Evolutionary conservation across 2,329 filamentous ascomycete species (phyloP), one percentile per base, ranked within the genome.

Genomic region (Stagonosporopsis chrysanthemi): DNA sequence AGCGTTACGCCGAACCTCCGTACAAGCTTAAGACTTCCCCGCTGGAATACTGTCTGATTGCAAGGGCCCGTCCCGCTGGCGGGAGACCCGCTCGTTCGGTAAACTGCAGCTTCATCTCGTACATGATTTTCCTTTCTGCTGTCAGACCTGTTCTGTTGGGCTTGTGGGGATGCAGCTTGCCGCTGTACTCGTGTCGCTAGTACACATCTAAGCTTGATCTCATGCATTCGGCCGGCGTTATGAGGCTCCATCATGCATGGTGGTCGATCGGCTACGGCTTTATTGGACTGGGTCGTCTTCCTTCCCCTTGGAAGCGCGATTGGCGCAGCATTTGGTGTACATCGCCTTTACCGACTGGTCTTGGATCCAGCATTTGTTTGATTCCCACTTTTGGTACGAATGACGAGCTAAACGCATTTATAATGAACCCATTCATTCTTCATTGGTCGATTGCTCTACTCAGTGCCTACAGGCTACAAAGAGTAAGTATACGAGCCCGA

Each of bases 61-160:
- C 62, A 52, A 49, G 48, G 46, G 33, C 47, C 56, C 22, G 44
- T 63, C 61, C 54, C 54, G 44, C 48, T 52, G 63, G 61, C 45
- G 42, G 52, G 40, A 36, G 52, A 43, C 57, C 61, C 52, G 51
- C 60, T 50, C 48, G 17, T 23, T 49, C 61, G 62, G 70, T 48
- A 65, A 40, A 52, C 45, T 56, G 61, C 65, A 65, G 61, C 51
- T 45, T 54, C 33, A 60, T 64, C 61, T 66, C 60, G 65, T 67
- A 70, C 63, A 66, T 67, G 61, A 58, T 56, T 64, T 62, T 54
- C 44, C 57, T 56, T 33, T 65, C 62, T 55, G 51, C 64, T 68
- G 61, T 70, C 62, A 66, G 61, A 59, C 60, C 48, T 64, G 36
- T 61, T 61, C 50, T 64, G 60, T 65, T 70, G 58, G 61, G 58